Evolutionary conservation across 108 stramenopile species (phyloP).

Genomic region (Stephanodiscus triporus): DNA sequence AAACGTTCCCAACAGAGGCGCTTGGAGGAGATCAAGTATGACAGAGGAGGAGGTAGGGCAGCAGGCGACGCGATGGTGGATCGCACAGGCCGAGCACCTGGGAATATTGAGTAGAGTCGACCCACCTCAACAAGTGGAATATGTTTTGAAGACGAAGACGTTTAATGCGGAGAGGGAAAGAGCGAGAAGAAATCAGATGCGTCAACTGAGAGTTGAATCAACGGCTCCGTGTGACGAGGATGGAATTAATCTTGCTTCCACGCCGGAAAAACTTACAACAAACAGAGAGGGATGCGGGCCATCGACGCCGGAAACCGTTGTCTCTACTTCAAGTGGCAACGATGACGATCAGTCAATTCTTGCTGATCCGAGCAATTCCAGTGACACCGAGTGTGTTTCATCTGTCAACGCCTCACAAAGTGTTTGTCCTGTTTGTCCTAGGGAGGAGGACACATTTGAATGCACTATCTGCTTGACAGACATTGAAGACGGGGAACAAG

Average conservation of each 20-base stretch:
- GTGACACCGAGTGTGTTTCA: too few species aligned
- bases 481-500: constrained; percentile 65
- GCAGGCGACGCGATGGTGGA: constrained; percentile 34
- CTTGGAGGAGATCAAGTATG: background rate
- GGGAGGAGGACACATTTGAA: constrained; percentile 35
- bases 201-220: background rate
- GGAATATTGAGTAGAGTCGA: constrained; percentile 25
- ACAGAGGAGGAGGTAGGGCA: constrained; percentile 19
- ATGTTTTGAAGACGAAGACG: constrained; percentile 45
- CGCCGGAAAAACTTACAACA: constrained; percentile 14
- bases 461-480: constrained; percentile 70
- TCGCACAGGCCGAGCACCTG: constrained; percentile 35
- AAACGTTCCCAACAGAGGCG: constrained; percentile 2
- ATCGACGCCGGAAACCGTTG: constrained; percentile 45
- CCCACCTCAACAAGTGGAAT: constrained; percentile 22
- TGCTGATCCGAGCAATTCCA: background rate
- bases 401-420: too few species aligned
- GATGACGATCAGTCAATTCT: background rate
- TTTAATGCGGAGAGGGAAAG: constrained; percentile 40
- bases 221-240: background rate
- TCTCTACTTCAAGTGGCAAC: constrained; percentile 1
- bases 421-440: background rate
- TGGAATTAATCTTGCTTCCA: constrained; percentile 3
- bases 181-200: constrained; percentile 4
- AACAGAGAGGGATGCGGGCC: constrained; percentile 4